Evolutionary conservation across 169 alveolate genomes (phyloP).

Genomic region (Cryptosporidium muris): DNA sequence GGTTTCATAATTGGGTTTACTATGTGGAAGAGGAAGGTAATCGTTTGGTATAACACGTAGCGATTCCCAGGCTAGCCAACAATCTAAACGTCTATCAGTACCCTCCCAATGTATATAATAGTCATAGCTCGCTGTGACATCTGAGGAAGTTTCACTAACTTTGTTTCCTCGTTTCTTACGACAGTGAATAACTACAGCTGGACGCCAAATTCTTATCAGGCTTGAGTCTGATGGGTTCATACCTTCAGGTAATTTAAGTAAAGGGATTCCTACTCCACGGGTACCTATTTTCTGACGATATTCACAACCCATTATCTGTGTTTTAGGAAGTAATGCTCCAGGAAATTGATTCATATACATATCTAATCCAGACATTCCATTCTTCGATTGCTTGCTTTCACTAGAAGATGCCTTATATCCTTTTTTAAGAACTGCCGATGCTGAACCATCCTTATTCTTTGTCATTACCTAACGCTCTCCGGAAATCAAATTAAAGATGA

Average conservation of each 20-base stretch:
- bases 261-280: slow-evolving; percentile 16
- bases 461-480: slow-evolving; percentile 15
- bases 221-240: slow-evolving; percentile 16
- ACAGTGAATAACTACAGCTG: slow-evolving; percentile 59
- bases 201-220: slow-evolving; percentile 56
- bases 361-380: slow-evolving; percentile 55
- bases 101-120: slow-evolving; percentile 89
- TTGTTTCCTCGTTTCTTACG: slow-evolving; percentile 34
- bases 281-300: slow-evolving; percentile 30
- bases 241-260: slow-evolving; percentile 44
- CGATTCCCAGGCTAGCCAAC: slow-evolving; percentile 86
- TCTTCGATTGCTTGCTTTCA: slow-evolving; percentile 10
- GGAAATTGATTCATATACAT: slow-evolving; percentile 60
- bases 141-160: slow-evolving; percentile 19
- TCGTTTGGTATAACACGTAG: slow-evolving; percentile 75
- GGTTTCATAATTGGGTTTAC: slow-evolving; percentile 38
- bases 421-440: slow-evolving; percentile 43
- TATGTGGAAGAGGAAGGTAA: slow-evolving; percentile 43
- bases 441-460: slow-evolving; percentile 31
- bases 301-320: slow-evolving; percentile 69
- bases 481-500: too few species aligned
- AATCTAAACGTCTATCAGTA: slow-evolving; percentile 86
- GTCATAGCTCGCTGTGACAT: slow-evolving; percentile 78
- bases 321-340: slow-evolving; percentile 48
- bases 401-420: slow-evolving; percentile 61